These are phyloP conservation scores for Colletotrichum orchidophilum DNA, from an alignment of 2,329 filamentous ascomycete genomes.

Conservation along the genomic window DNA sequence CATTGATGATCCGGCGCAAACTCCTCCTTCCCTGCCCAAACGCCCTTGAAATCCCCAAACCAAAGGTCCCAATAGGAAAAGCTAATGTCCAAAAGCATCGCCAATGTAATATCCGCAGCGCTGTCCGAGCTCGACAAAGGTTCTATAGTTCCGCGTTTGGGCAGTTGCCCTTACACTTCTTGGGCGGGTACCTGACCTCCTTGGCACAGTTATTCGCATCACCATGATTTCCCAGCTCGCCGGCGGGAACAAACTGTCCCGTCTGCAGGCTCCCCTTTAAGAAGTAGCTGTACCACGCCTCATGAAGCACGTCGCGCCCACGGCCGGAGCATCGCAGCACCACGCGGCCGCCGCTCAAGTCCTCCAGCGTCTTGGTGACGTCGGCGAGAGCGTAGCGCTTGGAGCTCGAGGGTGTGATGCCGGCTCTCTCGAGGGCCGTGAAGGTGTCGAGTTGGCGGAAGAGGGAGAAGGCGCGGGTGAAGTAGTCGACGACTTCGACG, in stretches of 20 bases:
- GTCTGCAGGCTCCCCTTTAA: conserved; percentile 61
- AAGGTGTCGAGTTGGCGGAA: conserved; percentile 55
- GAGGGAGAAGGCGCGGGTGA: conserved; percentile 51
- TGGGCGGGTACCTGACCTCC: conserved; percentile 52
- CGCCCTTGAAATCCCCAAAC: neutral
- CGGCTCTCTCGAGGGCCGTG: conserved; percentile 47
- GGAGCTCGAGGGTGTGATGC: conserved; percentile 46
- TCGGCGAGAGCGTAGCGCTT: conserved; percentile 53
- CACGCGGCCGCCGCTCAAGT: conserved; percentile 54
- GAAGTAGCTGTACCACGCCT: conserved; percentile 64
- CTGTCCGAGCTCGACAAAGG: neutral
- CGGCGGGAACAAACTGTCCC: conserved; percentile 56
- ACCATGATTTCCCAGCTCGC: conserved; percentile 46
- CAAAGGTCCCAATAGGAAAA: neutral
- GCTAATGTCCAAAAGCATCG: neutral
- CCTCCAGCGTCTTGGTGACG: conserved; percentile 53
- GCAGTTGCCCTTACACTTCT: conserved; percentile 39
- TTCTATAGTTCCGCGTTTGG: conserved; percentile 26
- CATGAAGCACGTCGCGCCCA: conserved; percentile 52
- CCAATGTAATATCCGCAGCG: neutral
- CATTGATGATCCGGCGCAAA: neutral
- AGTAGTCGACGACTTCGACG: conserved; percentile 57
- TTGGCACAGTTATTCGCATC: conserved; percentile 50
- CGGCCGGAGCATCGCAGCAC: conserved; percentile 53
- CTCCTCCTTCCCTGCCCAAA: neutral